phyloP scores from a whole-genome alignment of 306 rosid species.

The Parietaria judaica region DNA sequence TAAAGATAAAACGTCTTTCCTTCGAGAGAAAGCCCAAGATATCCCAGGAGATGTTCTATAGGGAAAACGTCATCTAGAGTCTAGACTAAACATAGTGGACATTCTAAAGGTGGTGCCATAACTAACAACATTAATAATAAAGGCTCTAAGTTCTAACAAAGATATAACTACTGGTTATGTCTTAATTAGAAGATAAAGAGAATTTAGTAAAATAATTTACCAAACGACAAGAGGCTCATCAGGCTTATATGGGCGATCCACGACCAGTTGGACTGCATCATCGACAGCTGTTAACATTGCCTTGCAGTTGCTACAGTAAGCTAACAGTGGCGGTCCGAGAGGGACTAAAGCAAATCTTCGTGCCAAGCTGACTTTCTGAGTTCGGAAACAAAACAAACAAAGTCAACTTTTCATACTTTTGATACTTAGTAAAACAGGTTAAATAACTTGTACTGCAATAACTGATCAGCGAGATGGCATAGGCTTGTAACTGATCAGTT shows the following conservation, averaged over 20 bases:
- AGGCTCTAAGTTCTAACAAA: no score
- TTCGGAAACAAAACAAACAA: conserved; percentile 6
- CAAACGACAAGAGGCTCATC: conserved; percentile 90
- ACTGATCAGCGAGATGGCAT: background rate
- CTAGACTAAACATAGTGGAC: no score
- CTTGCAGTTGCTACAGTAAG: conserved; percentile 78
- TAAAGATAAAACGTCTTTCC: no score
- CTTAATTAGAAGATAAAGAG: background rate
- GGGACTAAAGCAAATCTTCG: conserved; percentile 98
- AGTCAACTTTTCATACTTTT: background rate
- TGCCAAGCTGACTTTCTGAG: conserved; percentile 93
- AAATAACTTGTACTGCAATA: background rate
- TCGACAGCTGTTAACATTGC: conserved; percentile 87
- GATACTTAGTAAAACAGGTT: background rate
- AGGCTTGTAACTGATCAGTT: background rate
- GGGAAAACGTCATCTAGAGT: no score
- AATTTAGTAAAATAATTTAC: conserved; percentile 33
- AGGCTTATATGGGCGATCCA: conserved; percentile 75
- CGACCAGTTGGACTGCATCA: conserved; percentile 69
- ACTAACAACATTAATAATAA: no score
- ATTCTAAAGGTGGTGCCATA: no score
- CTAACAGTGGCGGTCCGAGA: conserved; percentile 87
- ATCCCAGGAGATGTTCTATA: no score
- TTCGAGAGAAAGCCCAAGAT: no score
- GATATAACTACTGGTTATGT: no score